These are phyloP conservation scores for Lyophyllum shimeji DNA, from an alignment of 768 basidiomycete genomes.

Conservation along the genomic window DNA sequence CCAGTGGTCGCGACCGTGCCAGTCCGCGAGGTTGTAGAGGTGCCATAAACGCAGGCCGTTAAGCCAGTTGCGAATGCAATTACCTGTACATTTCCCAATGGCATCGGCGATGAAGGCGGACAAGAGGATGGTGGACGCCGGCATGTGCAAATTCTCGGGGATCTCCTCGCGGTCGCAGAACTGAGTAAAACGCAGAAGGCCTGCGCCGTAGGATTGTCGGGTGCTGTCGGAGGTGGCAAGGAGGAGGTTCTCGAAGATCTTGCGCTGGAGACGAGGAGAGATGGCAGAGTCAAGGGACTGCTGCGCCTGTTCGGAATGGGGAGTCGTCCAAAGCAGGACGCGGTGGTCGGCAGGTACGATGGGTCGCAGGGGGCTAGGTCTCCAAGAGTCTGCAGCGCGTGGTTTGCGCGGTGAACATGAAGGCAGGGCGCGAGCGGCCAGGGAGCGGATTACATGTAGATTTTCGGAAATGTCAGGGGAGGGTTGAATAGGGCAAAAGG, in stretches of 20 bases:
- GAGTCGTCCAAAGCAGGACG: conserved; percentile 1
- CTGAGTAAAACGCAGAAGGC: conserved; percentile 25
- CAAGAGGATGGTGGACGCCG: conserved; percentile 19
- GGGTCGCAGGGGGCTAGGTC: neutral
- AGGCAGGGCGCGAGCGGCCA: neutral
- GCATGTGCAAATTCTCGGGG: conserved; percentile 20
- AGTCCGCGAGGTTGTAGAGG: conserved; percentile 11
- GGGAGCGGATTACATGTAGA: neutral
- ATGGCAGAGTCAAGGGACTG: neutral
- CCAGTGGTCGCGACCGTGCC: conserved; percentile 17
- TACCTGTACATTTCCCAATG: neutral
- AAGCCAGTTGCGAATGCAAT: conserved; percentile 14
- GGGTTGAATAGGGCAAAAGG: too few species aligned
- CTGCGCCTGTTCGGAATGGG: neutral
- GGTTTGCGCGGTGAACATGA: too few species aligned
- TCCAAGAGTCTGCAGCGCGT: neutral
- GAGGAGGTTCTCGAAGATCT: neutral
- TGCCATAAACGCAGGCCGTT: conserved; percentile 9
- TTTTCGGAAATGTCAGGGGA: too few species aligned
- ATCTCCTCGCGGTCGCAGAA: conserved; percentile 25
- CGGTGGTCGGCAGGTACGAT: neutral
- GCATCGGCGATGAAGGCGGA: conserved; percentile 21
- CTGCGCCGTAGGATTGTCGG: conserved; percentile 23
- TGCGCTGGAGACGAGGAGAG: neutral
- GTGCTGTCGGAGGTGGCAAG: neutral